These are phyloP conservation scores for Scleromitrula shiraiana DNA, from an alignment of 2,329 filamentous ascomycete species.

Conservation along the genomic window DNA sequence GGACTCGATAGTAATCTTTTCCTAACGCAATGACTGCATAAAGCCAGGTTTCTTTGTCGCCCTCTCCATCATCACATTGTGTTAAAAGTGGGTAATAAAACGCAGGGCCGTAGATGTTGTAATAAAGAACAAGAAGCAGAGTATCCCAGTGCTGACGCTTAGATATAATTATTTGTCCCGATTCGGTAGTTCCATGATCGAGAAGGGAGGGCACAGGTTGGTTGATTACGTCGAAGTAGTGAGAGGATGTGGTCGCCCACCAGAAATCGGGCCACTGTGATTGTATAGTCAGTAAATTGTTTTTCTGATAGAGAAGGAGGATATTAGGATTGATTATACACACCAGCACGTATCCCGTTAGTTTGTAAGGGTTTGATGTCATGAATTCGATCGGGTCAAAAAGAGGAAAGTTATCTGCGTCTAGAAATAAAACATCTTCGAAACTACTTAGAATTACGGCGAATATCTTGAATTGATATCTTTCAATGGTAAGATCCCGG, in stretches of 20 bases:
- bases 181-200: conserved; percentile 34
- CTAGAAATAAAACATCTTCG: conserved; percentile 40
- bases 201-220: neutral
- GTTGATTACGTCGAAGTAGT: conserved; percentile 32
- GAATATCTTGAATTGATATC: conserved; percentile 41
- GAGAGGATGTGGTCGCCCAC: conserved; percentile 32
- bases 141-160: conserved; percentile 36
- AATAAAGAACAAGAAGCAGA: conserved; percentile 40
- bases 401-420: conserved; percentile 38
- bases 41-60: conserved; percentile 44
- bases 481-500: conserved; percentile 30
- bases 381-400: conserved; percentile 35
- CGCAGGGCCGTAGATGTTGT: conserved; percentile 39
- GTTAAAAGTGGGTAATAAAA: conserved; percentile 39
- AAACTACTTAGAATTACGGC: conserved; percentile 42
- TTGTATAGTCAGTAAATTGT: neutral
- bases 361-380: conserved; percentile 33
- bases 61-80: conserved; percentile 36
- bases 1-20: conserved; percentile 36
- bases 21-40: conserved; percentile 35
- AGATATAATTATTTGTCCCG: conserved; percentile 37
- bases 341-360: conserved; percentile 33
- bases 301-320: neutral
- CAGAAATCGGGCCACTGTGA: conserved; percentile 39
- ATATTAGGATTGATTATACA: too few relatives aligned